Base-by-base conservation (phyloP, 2,329 filamentous ascomycete genomes). In the Xylariaceae sp. region DNA sequence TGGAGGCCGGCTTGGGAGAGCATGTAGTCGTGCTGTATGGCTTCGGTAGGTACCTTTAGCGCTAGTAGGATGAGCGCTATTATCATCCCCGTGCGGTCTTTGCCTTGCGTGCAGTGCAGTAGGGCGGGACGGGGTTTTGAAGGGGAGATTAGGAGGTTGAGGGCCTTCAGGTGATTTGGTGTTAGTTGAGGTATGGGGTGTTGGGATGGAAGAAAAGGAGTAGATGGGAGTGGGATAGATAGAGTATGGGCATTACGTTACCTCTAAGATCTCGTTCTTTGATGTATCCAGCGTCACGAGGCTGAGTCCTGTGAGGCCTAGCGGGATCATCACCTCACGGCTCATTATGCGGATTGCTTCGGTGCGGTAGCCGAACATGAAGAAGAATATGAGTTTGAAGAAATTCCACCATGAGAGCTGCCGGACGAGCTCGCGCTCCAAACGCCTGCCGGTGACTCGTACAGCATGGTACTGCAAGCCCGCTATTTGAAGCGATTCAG, bases 21-120 rank as follows among this genome's bases (percentile, higher is more conserved):
- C 48, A 76, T 64, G 63, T 95, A 95, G 66, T 95, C 90, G 51
- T 82, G 61, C 44, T 79, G 71, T 34, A 94, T 82, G 2, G 80
- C 84, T 0, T 73, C 62, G 1, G 71, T 47, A 0, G 81, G 77
- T 1, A 86, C 65, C 6, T 66, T 67, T 3, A 86, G 71, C 10
- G 86, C 68, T 57, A 92, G 72, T 17, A 94, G 68, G 1, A 85
- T 65, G 4, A 95, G 69, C 33, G 85, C 70, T 5, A 88, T 72
- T 10, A 87, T 72, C 11, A 95, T 69, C 0, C 90, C 90, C 2
- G 82, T 90, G 2, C 90, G 79, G 60, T 95, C 90, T 63, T 95
- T 95, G 47, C 90, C 90, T 59, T 94, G 88, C 1, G 89, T 93
- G 65, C 90, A 95, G 65, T 95, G 88, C 2, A 93, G 69, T 6